phyloP scores from a whole-genome alignment of 2,329 filamentous ascomycete species.

The Ramularia endophylla region DNA sequence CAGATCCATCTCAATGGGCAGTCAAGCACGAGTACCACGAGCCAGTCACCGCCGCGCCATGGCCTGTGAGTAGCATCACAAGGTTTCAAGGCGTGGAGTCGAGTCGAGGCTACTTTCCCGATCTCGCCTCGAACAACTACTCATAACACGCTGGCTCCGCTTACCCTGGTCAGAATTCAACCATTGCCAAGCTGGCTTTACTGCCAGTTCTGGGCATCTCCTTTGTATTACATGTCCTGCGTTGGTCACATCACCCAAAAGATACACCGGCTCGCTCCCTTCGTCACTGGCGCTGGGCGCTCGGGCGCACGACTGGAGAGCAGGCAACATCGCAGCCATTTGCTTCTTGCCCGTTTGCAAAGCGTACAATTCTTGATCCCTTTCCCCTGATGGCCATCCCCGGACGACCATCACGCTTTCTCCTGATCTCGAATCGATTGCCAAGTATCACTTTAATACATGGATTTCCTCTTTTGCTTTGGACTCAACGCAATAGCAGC shows the following conservation, averaged over 20 bases:
- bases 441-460: no score
- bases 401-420: not conserved
- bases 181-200: not conserved
- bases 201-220: no score
- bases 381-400: no score
- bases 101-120: slow-evolving; percentile 43
- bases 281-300: slow-evolving; percentile 16
- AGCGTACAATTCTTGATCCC: no score
- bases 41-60: slow-evolving; percentile 29
- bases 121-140: slow-evolving; percentile 32
- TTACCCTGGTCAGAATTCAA: not conserved
- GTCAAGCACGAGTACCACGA: slow-evolving; percentile 41
- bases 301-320: slow-evolving; percentile 1
- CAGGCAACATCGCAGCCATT: not conserved
- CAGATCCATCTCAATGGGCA: slow-evolving; percentile 29
- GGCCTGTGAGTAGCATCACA: slow-evolving; percentile 35
- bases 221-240: slow-evolving; percentile 24
- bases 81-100: slow-evolving; percentile 43
- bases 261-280: slow-evolving; percentile 9
- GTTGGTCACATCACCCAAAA: slow-evolving; percentile 15
- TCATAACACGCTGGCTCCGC: slow-evolving; percentile 6
- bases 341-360: no score
- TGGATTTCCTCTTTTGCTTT: no score
- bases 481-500: no score
- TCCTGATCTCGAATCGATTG: no score